These are phyloP conservation scores for Aspergillus fijiensis DNA, from an alignment of 2,329 filamentous ascomycete species.

Conservation along the genomic window DNA sequence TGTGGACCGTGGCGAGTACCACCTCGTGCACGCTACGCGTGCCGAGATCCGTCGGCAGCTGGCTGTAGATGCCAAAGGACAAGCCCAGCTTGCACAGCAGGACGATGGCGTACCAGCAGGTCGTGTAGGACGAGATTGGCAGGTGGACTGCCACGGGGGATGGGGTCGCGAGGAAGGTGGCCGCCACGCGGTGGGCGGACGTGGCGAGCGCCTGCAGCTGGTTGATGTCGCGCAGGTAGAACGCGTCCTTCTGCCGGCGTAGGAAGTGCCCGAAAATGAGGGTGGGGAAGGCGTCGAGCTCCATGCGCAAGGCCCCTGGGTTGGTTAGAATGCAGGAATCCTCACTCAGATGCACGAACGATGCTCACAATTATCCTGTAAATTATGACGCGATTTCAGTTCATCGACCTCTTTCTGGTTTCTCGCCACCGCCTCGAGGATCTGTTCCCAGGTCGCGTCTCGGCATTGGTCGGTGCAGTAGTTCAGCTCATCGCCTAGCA, in stretches of 20 bases:
- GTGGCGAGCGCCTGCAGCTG: constrained; percentile 2
- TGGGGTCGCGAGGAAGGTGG: constrained; percentile 4
- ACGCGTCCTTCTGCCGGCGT: not conserved
- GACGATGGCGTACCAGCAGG: constrained; percentile 14
- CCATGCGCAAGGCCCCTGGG: constrained; percentile 3
- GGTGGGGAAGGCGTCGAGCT: constrained; percentile 2
- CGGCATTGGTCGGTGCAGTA: not conserved
- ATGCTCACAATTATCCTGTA: constrained; percentile 3
- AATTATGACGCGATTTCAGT: not conserved
- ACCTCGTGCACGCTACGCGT: not conserved
- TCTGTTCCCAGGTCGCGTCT: not conserved
- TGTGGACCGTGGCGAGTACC: not conserved
- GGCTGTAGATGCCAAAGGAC: constrained; percentile 3
- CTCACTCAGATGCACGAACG: not conserved
- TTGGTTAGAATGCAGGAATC: not conserved
- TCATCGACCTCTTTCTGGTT: not conserved
- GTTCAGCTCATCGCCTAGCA: not conserved
- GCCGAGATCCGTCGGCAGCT: not conserved
- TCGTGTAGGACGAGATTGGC: constrained; percentile 6
- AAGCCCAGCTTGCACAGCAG: constrained; percentile 11
- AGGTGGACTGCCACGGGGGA: constrained; percentile 1
- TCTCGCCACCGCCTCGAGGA: not conserved
- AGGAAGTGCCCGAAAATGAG: constrained; percentile 12
- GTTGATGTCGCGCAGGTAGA: constrained; percentile 3
- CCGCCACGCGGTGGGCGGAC: constrained; percentile 5